Base-by-base conservation (phyloP, 2,329 filamentous ascomycete species). In the Rhynchosporium graminicola region DNA sequence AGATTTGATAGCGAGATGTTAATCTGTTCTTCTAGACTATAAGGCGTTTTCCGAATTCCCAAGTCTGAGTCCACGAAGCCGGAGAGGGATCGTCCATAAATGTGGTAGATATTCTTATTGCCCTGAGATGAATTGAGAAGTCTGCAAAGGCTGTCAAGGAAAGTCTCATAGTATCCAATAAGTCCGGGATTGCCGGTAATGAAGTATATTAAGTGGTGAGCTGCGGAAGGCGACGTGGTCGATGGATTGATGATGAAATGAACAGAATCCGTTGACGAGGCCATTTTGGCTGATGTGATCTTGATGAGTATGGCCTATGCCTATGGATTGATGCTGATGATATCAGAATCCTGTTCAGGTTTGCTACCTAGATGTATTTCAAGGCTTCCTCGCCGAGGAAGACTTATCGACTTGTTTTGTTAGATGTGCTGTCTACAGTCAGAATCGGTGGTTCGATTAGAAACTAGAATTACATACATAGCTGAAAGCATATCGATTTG, bases 181-280 rank as follows among this genome's bases (percentile, higher is more conserved):
- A 92, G 79, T 4, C 90, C 90, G 4, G 90, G 90, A 67, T 94
- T 94, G 26, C 90, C 90, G 33, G 88, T 84, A 46, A 94, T 80
- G 75, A 91, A 88, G 77, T 86, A 92, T 68, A 93, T 77, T 56
- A 92, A 82, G 64, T 70, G 62, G 38, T 71, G 66, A 9, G 61
- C 51, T 15, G 66, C 43, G 5, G 59, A 48, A 3, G 63, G 43
- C 36, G 63, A 61, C 28, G 63, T 46, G 26, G 66, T 63, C 15
- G 36, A 28, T 3, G 69, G 65, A 31, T 55, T 54, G 43, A 70
- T 63, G 33, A 63, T 65, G 15, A 72, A 68, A 57, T 60, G 20
- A 20, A 20, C 20, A 20, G 20, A 20, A 20, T 20, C 20, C 20
- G 20, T 20, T 20, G 51, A 33, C 33, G 51, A 54, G 20, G 36